Percentiles rank a stretch among this genome's conserved stretches.
These are phyloP conservation scores for Penicillium sp. DNA, from an alignment of 2,329 filamentous ascomycete species.

Conservation along the genomic window DNA sequence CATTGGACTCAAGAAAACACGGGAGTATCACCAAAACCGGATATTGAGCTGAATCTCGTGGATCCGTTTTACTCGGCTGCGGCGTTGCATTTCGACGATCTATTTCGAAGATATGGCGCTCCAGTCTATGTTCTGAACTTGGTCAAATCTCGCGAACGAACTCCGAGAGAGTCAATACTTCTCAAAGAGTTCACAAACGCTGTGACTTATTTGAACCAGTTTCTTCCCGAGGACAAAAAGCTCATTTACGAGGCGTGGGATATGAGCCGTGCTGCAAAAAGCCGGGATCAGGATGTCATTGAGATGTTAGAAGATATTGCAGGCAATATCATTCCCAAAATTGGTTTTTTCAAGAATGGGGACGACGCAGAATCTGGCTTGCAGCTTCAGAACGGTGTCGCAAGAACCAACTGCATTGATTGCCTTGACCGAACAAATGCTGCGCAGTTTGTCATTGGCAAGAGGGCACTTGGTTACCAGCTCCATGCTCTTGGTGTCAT, in stretches of 20 bases:
- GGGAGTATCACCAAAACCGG: constrained; percentile 92
- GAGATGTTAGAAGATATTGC: constrained; percentile 86
- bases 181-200: constrained; percentile 83
- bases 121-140: constrained; percentile 91
- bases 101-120: constrained; percentile 89
- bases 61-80: constrained; percentile 95
- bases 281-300: constrained; percentile 90
- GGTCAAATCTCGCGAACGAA: constrained; percentile 84
- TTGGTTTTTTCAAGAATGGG: constrained; percentile 94
- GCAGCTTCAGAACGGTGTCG: constrained; percentile 84
- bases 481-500: constrained; percentile 89
- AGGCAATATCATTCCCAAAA: constrained; percentile 78
- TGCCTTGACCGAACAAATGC: constrained; percentile 96
- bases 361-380: constrained; percentile 65
- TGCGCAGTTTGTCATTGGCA: constrained; percentile 96
- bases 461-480: constrained; percentile 87
- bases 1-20: constrained; percentile 98
- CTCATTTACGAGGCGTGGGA: constrained; percentile 96
- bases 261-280: constrained; percentile 94
- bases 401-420: constrained; percentile 96
- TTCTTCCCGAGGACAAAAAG: constrained; percentile 76
- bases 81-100: constrained; percentile 88
- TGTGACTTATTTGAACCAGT: constrained; percentile 91
- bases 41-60: constrained; percentile 90
- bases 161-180: constrained; percentile 86